A percentile compares a stretch with the other conserved stretches of the same genome.
Evolutionary conservation across 441 rosid species (phyloP).

Genomic region (Aquilaria agallochum): DNA sequence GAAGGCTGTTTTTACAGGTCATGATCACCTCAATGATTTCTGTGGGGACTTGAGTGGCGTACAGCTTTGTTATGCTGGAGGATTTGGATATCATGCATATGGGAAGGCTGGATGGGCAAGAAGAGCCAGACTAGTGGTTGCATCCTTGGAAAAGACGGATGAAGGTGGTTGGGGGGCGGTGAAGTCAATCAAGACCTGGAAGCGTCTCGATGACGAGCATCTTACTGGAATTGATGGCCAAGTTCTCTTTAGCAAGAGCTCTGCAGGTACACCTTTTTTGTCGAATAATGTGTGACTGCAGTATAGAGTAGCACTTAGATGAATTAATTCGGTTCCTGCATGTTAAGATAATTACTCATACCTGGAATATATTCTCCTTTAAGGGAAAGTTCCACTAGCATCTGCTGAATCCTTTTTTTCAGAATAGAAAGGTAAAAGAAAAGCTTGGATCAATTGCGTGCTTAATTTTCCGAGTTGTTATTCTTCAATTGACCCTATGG

Average conservation of each 20-base stretch:
- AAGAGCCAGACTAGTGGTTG: slow-evolving; percentile 67
- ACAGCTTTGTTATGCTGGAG: slow-evolving; percentile 81
- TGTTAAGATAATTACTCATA: no score
- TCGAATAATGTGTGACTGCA: background rate
- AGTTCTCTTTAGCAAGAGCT: slow-evolving; percentile 71
- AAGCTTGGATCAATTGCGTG: no score
- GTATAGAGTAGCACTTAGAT: background rate
- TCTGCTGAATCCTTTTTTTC: no score
- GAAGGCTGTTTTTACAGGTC: slow-evolving; percentile 78
- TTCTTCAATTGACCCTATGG: no score
- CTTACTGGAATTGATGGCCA: slow-evolving; percentile 57
- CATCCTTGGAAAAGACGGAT: slow-evolving; percentile 53
- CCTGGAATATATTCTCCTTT: no score
- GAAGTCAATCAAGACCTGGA: slow-evolving; percentile 78
- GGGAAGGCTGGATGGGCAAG: slow-evolving; percentile 82
- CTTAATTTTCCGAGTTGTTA: no score
- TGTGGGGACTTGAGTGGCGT: slow-evolving; percentile 61
- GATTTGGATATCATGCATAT: slow-evolving; percentile 93
- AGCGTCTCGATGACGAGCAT: slow-evolving; percentile 68
- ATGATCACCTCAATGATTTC: slow-evolving; percentile 80
- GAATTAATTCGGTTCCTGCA: no score
- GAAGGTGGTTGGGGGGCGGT: slow-evolving; percentile 60
- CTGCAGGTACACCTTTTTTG: slow-evolving; percentile 25
- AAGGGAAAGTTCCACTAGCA: no score
- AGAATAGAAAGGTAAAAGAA: no score